Conservation (phyloP, 2,329 filamentous ascomycete species). For the Onygenales sp. region DNA sequence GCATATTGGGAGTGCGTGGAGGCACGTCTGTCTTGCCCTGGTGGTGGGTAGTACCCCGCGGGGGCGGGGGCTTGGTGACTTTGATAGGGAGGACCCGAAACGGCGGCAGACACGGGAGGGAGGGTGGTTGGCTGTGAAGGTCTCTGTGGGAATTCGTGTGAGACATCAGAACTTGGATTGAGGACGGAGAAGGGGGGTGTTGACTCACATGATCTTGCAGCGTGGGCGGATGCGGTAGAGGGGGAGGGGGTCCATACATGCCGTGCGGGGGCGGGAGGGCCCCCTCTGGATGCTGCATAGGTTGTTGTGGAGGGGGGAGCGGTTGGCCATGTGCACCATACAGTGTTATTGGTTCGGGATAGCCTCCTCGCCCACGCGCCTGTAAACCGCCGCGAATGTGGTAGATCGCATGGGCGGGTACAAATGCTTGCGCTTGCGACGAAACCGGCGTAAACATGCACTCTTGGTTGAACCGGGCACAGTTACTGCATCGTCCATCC, state of each 20-base stretch:
- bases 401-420: conserved; percentile 60
- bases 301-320: conserved; percentile 16
- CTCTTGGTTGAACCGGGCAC: conserved; percentile 63
- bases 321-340: conserved; percentile 43
- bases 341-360: conserved; percentile 29
- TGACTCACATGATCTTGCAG: conserved; percentile 39
- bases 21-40: conserved; percentile 31
- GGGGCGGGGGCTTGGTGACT: conserved; percentile 24
- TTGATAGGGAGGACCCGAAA: conserved; percentile 34
- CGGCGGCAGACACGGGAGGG: conserved; percentile 37
- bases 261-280: conserved; percentile 32
- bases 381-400: conserved; percentile 36
- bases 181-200: conserved; percentile 14
- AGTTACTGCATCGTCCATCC: conserved; percentile 64
- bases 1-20: conserved; percentile 36
- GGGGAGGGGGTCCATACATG: conserved; percentile 27
- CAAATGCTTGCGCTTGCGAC: conserved; percentile 60
- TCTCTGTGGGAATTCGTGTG: conserved; percentile 27
- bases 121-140: conserved; percentile 34
- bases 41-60: conserved; percentile 28
- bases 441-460: conserved; percentile 70
- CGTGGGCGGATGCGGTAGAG: conserved; percentile 29
- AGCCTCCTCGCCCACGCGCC: conserved; percentile 22
- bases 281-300: conserved; percentile 18
- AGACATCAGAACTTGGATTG: conserved; percentile 18